Evolutionary conservation across 169 alveolate species (phyloP).

Genomic region (Cyclospora cayetanensis): DNA sequence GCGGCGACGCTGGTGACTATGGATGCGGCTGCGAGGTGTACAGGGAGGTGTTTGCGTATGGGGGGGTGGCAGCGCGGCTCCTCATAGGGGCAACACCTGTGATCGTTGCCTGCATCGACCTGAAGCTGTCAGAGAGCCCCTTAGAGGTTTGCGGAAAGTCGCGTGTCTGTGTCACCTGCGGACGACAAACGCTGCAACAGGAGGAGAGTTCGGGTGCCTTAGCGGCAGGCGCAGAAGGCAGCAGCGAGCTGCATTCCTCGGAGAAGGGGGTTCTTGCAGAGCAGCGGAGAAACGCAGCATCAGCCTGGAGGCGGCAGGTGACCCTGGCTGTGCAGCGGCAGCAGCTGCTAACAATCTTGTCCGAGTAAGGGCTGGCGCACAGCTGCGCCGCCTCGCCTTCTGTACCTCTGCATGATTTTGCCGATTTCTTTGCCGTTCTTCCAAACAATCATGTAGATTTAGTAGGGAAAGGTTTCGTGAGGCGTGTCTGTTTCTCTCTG

Average conservation of each 20-base stretch:
- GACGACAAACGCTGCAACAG: background rate
- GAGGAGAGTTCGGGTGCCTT: background rate
- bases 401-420: too few relatives aligned
- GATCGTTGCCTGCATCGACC: slow-evolving; percentile 33
- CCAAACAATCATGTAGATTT: too few relatives aligned
- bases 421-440: too few relatives aligned
- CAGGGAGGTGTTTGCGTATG: slow-evolving; percentile 28
- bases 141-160: background rate
- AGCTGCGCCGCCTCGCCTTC: too few relatives aligned
- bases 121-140: slow-evolving; percentile 13
- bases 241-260: background rate
- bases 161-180: background rate
- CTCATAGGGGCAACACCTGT: slow-evolving; percentile 55
- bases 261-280: background rate
- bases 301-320: background rate
- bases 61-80: slow-evolving; percentile 42
- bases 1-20: background rate
- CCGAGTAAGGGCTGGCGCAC: slow-evolving; percentile 36
- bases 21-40: slow-evolving; percentile 28
- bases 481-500: too few relatives aligned
- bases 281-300: background rate
- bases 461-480: too few relatives aligned
- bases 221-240: slow-evolving; percentile 3
- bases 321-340: slow-evolving; percentile 38
- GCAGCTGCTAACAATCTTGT: slow-evolving; percentile 2